Percentiles rank a stretch among this genome's conserved stretches.
phyloP scores from a whole-genome alignment of 2,329 filamentous ascomycete species.

The Epichloe typhina region DNA sequence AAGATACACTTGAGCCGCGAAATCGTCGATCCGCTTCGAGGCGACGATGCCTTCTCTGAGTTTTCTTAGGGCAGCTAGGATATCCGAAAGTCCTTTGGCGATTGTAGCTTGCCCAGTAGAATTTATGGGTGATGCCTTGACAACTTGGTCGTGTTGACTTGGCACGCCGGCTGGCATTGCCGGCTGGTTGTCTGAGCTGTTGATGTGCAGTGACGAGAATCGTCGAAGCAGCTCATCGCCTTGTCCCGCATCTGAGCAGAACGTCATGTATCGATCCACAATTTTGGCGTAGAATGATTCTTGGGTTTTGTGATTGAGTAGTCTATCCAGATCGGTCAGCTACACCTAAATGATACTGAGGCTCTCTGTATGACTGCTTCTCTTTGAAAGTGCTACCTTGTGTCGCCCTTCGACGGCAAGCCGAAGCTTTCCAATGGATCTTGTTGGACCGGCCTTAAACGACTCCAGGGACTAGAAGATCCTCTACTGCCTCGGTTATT shows the following conservation, averaged over 20 bases:
- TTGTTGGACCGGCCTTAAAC: constrained; percentile 58
- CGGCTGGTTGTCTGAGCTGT: not conserved
- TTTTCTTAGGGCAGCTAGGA: constrained; percentile 79
- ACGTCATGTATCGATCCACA: constrained; percentile 76
- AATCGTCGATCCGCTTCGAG: constrained; percentile 60
- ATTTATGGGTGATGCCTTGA: constrained; percentile 1
- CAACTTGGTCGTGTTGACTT: not conserved
- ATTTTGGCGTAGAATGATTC: constrained; percentile 80
- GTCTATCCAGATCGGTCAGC: constrained; percentile 26
- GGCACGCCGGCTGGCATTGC: not conserved
- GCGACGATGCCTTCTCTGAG: constrained; percentile 82
- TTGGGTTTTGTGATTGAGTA: constrained; percentile 65
- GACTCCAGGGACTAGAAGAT: constrained; percentile 47
- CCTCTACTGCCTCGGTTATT: constrained; percentile 17
- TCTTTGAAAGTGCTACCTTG: constrained; percentile 38
- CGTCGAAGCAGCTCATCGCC: constrained; percentile 61
- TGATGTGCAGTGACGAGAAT: constrained; percentile 48
- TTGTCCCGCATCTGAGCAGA: constrained; percentile 64
- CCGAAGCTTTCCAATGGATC: constrained; percentile 75
- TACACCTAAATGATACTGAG: not conserved
- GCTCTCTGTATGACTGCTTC: not conserved
- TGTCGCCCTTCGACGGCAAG: constrained; percentile 83
- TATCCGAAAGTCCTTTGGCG: constrained; percentile 53
- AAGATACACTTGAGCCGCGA: constrained; percentile 79
- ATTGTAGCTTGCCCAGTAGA: constrained; percentile 19